Evolutionary conservation across 768 basidiomycete genomes (phyloP).

Genomic region (Macrocybe gigantea): DNA sequence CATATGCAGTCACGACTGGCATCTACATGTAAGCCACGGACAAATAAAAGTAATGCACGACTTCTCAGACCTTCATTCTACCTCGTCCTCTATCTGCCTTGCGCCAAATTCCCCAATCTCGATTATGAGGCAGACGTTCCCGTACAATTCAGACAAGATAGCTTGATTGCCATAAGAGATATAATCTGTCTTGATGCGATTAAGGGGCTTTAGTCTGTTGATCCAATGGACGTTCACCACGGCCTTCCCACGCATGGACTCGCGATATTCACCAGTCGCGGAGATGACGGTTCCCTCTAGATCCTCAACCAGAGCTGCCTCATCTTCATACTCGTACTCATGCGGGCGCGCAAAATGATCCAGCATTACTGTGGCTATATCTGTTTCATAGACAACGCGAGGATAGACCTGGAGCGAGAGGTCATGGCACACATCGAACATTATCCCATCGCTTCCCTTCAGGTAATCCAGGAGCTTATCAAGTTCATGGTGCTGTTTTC

Average conservation of each 20-base stretch:
- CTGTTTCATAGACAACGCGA: slow-evolving; percentile 14
- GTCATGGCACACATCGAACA: slow-evolving; percentile 13
- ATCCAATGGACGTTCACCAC: slow-evolving; percentile 2
- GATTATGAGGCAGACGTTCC: slow-evolving; percentile 15
- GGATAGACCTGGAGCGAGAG: slow-evolving; percentile 12
- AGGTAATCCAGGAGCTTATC: slow-evolving; percentile 6
- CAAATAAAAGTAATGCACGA: too few species aligned
- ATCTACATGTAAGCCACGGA: too few species aligned
- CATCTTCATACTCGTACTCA: background rate
- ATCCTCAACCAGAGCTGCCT: too few species aligned
- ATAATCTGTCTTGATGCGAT: slow-evolving; percentile 8
- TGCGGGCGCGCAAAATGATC: background rate
- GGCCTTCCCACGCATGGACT: background rate
- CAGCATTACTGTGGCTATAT: background rate
- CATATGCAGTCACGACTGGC: too few species aligned
- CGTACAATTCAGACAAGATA: slow-evolving; percentile 10
- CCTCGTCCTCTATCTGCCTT: too few species aligned
- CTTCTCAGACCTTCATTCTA: too few species aligned
- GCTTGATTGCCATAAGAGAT: slow-evolving; percentile 20
- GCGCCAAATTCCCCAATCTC: slow-evolving; percentile 1
- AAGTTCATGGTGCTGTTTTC: background rate
- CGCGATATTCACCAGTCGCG: background rate
- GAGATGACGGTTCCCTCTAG: background rate
- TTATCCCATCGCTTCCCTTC: slow-evolving; percentile 23
- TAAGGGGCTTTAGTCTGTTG: slow-evolving; percentile 7